Percentiles rank a stretch among this genome's conserved stretches.
Conservation (phyloP, 2,329 filamentous ascomycete species). For the Penicillium sp. region DNA sequence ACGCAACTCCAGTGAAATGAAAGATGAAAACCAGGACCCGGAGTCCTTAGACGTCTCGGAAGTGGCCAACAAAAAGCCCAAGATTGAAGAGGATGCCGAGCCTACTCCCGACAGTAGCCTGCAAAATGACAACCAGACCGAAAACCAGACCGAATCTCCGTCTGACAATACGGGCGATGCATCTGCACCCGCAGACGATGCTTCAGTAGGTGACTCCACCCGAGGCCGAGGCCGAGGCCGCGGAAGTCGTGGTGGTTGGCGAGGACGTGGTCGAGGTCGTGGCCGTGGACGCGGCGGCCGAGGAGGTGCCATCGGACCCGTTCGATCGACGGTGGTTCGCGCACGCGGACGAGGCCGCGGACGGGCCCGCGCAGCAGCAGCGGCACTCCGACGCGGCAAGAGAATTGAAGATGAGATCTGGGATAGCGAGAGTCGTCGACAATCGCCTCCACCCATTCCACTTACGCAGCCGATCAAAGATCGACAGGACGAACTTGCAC, state of each 20-base stretch:
- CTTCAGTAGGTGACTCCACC: neutral
- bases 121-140: slow-evolving; percentile 20
- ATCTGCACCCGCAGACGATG: slow-evolving; percentile 4
- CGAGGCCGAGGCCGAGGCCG: slow-evolving; percentile 11
- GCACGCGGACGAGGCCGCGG: slow-evolving; percentile 29
- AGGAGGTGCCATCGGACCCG: slow-evolving; percentile 22
- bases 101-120: slow-evolving; percentile 18
- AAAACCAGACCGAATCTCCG: slow-evolving; percentile 15
- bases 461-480: slow-evolving; percentile 37
- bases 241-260: slow-evolving; percentile 12
- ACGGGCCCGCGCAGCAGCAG: slow-evolving; percentile 18
- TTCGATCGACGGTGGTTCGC: slow-evolving; percentile 17
- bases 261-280: slow-evolving; percentile 30
- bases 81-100: slow-evolving; percentile 27
- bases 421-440: slow-evolving; percentile 30
- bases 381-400: slow-evolving; percentile 14
- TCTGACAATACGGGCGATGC: slow-evolving; percentile 19
- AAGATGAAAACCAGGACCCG: slow-evolving; percentile 15
- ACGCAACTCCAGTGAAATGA: slow-evolving; percentile 24
- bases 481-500: slow-evolving; percentile 41
- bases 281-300: slow-evolving; percentile 34
- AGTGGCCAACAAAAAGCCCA: slow-evolving; percentile 28
- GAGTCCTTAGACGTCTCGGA: slow-evolving; percentile 14
- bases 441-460: slow-evolving; percentile 35
- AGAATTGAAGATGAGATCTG: slow-evolving; percentile 25